Percentiles rank a stretch among this genome's conserved stretches.
Evolutionary conservation across 2,329 filamentous ascomycete genomes (phyloP).

Genomic region (Amesomyces nigricolor): DNA sequence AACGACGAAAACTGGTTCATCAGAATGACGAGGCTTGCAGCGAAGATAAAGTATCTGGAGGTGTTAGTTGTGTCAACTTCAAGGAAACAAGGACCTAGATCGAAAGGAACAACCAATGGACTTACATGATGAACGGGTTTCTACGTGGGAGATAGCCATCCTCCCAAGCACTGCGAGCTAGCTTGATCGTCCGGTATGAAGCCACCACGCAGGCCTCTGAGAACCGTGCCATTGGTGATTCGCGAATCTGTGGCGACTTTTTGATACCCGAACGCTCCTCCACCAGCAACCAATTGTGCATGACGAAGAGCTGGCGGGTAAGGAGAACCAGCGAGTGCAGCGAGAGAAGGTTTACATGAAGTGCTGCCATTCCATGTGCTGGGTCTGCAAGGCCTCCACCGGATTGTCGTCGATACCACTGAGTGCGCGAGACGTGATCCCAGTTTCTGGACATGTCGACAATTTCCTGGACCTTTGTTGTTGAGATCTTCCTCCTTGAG

Average conservation of each 20-base stretch:
- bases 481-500: conserved; percentile 53
- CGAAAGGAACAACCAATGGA: conserved; percentile 2
- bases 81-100: neutral
- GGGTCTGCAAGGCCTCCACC: conserved; percentile 36
- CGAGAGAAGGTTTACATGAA: conserved; percentile 58
- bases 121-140: conserved; percentile 54
- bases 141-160: conserved; percentile 43
- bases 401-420: conserved; percentile 47
- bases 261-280: conserved; percentile 30
- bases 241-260: conserved; percentile 26
- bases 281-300: conserved; percentile 43
- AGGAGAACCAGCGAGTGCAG: conserved; percentile 59
- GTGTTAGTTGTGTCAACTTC: conserved; percentile 5
- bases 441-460: conserved; percentile 48
- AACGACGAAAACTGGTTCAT: conserved; percentile 52
- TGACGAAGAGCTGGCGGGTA: conserved; percentile 59
- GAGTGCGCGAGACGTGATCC: conserved; percentile 42
- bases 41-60: conserved; percentile 50
- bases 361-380: conserved; percentile 51
- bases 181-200: conserved; percentile 44
- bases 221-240: conserved; percentile 39
- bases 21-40: conserved; percentile 48
- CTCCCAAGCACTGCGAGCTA: conserved; percentile 42
- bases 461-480: conserved; percentile 51
- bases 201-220: conserved; percentile 47